phyloP scores from a whole-genome alignment of 768 basidiomycete genomes.

The Hemileccinum rubropunctum region DNA sequence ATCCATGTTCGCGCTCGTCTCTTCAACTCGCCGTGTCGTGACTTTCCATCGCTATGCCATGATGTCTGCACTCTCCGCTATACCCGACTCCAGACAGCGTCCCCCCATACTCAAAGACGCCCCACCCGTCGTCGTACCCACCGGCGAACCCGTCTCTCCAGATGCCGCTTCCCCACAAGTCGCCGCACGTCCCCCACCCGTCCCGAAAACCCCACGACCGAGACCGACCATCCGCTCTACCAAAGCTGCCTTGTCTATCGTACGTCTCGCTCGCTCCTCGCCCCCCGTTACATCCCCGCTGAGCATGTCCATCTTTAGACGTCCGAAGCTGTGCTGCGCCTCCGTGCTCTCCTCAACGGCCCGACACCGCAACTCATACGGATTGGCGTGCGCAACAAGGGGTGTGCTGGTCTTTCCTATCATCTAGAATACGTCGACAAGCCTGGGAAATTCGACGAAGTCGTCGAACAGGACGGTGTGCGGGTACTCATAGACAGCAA shows the following conservation, averaged over 20 bases:
- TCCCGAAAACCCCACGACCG: slow-evolving; percentile 60
- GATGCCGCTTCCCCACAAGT: slow-evolving; percentile 70
- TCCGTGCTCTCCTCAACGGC: slow-evolving; percentile 69
- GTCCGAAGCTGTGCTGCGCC: slow-evolving; percentile 68
- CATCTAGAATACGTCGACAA: slow-evolving; percentile 94
- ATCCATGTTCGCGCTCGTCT: slow-evolving; percentile 23
- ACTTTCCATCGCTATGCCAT: slow-evolving; percentile 50
- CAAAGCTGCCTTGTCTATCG: slow-evolving; percentile 78
- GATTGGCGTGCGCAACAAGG: slow-evolving; percentile 95
- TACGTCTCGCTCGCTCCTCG: slow-evolving; percentile 31
- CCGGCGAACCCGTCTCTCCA: slow-evolving; percentile 44
- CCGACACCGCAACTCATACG: slow-evolving; percentile 91
- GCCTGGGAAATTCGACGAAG: slow-evolving; percentile 90
- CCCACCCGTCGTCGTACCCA: slow-evolving; percentile 52
- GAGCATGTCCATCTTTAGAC: slow-evolving; percentile 48
- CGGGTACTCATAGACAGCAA: slow-evolving; percentile 93
- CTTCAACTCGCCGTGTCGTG: slow-evolving; percentile 3
- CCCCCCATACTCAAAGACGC: slow-evolving; percentile 38
- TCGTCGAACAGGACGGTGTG: slow-evolving; percentile 94
- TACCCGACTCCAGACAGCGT: slow-evolving; percentile 16
- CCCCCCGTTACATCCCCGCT: not conserved
- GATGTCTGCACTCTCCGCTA: slow-evolving; percentile 58
- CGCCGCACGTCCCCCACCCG: slow-evolving; percentile 68
- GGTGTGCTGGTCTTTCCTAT: slow-evolving; percentile 84
- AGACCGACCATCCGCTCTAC: slow-evolving; percentile 65